Base-by-base conservation (phyloP, 176 grass and related monocot species). In the Carex parvula region DNA sequence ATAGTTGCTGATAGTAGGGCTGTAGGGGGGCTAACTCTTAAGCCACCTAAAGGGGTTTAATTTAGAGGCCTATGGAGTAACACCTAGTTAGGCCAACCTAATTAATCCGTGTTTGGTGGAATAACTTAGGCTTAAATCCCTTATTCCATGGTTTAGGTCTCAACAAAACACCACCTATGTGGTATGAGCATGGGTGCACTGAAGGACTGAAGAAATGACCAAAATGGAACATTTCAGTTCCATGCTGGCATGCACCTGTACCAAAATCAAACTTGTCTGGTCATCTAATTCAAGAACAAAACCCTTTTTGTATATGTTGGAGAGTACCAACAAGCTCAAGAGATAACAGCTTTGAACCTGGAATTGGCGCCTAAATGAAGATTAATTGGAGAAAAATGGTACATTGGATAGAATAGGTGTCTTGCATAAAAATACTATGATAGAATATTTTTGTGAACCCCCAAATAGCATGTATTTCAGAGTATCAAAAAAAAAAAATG, bases 181-280 rank as follows among this genome's bases (percentile, higher is more conserved):
- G 68, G n/a, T 39, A 70, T 12, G 72, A 26, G 73, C 52, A 78
- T 2, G 13, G 16, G 26, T 71, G 17, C 8, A 57, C 22, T 18
- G 52, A 78, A 77, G 72, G 48, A 78, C 26, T 35, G 52, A 78
- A 78, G 73, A 57, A 30, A 26, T 7, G 1, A 46, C 9, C 20
- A 22, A 70, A 78, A 78, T 57, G 15, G 15, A 78, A 57, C 14
- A 57, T 50, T 57, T 78, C 73, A 33, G 52, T 78, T 57, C 50
- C 52, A 57, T 10, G 26, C n/a, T 46, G 8, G 39, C 22, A 22
- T 57, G 26, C 4, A 56, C 14, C 73, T 78, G 10, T 29, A 78
- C 73, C 14, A 78, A 56, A n/a, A 26, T 39, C 2, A 56, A 30
- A 54, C 22, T 56, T 2, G 8, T 33, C 26, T 78, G 52, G 7